phyloP scores from a whole-genome alignment of 2,329 filamentous ascomycete species.

The Orbilia javanica region DNA sequence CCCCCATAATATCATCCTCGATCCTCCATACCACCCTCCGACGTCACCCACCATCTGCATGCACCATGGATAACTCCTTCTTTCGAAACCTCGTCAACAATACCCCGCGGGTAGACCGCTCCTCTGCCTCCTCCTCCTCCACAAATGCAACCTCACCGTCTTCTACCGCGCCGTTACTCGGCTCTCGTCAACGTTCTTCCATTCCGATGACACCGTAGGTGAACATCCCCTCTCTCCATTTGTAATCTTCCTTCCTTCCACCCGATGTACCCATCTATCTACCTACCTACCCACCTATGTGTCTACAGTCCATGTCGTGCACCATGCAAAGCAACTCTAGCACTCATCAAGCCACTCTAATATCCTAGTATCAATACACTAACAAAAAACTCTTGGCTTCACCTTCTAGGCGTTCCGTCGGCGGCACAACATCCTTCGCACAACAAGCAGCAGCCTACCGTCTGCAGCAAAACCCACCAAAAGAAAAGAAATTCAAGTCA shows the following conservation, averaged over 20 bases:
- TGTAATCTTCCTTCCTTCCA: background rate
- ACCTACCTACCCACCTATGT: slow-evolving; percentile 1
- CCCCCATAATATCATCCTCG: background rate
- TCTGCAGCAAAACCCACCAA: slow-evolving; percentile 69
- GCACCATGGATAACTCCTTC: slow-evolving; percentile 90
- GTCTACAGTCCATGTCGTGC: background rate
- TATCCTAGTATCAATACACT: slow-evolving; percentile 18
- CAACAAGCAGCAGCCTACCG: slow-evolving; percentile 79
- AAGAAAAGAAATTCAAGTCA: slow-evolving; percentile 80
- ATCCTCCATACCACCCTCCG: slow-evolving; percentile 6
- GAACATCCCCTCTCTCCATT: slow-evolving; percentile 7
- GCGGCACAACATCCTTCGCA: slow-evolving; percentile 76
- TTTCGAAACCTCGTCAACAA: slow-evolving; percentile 84
- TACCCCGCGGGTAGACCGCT: slow-evolving; percentile 66
- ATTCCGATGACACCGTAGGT: slow-evolving; percentile 95
- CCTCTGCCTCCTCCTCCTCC: slow-evolving; percentile 59
- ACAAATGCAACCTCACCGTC: slow-evolving; percentile 63
- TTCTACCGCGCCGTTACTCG: slow-evolving; percentile 72
- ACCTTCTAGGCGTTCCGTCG: slow-evolving; percentile 73
- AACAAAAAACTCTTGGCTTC: slow-evolving; percentile 59
- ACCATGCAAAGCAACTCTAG: slow-evolving; percentile 17
- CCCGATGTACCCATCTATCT: background rate
- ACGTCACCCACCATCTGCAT: slow-evolving; percentile 1
- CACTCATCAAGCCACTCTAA: background rate
- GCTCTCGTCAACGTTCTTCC: slow-evolving; percentile 81